Conservation (phyloP, 129 eudicot species). For the Smallanthus sonchifolius region DNA sequence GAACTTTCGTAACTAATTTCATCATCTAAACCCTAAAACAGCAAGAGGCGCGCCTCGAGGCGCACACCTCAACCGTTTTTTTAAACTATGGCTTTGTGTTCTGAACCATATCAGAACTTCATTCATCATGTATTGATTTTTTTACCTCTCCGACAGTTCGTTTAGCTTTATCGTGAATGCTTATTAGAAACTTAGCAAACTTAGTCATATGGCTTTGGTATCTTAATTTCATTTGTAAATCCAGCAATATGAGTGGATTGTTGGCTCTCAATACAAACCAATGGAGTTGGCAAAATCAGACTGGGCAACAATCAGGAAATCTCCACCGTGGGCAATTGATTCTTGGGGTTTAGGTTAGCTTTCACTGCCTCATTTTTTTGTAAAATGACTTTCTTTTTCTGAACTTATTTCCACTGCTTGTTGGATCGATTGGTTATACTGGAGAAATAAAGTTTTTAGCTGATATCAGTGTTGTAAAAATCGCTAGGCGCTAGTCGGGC, state of each 20-base stretch:
- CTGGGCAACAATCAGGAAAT: slow-evolving; percentile 76
- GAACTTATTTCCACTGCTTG: not conserved
- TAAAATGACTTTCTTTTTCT: not conserved
- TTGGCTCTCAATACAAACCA: slow-evolving; percentile 93
- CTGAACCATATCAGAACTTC: not conserved
- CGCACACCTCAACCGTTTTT: too few relatives aligned
- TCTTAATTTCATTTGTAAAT: slow-evolving; percentile 19
- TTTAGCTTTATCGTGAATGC: slow-evolving; percentile 7
- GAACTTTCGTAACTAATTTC: too few relatives aligned
- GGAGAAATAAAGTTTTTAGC: slow-evolving; percentile 1
- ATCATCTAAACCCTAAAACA: too few relatives aligned
- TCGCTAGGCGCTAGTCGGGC: too few relatives aligned
- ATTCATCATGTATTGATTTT: not conserved
- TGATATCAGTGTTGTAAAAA: too few relatives aligned
- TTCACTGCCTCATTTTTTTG: slow-evolving; percentile 2
- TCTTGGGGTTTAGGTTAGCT: slow-evolving; percentile 97
- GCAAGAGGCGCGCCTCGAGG: too few relatives aligned
- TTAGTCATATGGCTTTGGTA: slow-evolving; percentile 4
- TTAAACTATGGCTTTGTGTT: too few relatives aligned
- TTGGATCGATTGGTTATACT: not conserved
- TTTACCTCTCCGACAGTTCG: not conserved
- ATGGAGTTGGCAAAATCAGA: slow-evolving; percentile 87
- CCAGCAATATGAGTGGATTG: slow-evolving; percentile 97
- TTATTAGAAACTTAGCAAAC: slow-evolving; percentile 2
- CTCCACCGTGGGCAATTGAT: slow-evolving; percentile 97